These are phyloP conservation scores for Exophiala phaeomuriformis DNA, from an alignment of 2,329 filamentous ascomycete species.

Conservation along the genomic window DNA sequence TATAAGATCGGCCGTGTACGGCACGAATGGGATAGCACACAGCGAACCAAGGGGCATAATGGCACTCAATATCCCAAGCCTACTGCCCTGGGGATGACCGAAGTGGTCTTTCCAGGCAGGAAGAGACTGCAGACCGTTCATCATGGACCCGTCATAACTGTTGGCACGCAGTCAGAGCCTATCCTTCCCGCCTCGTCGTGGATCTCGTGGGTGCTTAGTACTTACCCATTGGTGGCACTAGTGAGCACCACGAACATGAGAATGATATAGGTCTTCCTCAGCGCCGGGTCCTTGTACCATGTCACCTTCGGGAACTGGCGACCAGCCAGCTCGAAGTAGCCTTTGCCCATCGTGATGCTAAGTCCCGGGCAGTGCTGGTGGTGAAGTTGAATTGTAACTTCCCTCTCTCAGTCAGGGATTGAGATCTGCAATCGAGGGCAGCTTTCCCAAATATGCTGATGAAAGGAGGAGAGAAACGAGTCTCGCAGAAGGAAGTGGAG, in stretches of 20 bases:
- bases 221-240: conserved; percentile 40
- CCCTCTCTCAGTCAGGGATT: no score
- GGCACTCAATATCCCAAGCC: conserved; percentile 23
- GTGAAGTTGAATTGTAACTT: no score
- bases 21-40: conserved; percentile 19
- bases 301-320: conserved; percentile 46
- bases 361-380: background rate
- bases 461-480: background rate
- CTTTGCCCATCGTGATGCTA: conserved; percentile 15
- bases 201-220: background rate
- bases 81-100: background rate
- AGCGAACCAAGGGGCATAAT: conserved; percentile 29
- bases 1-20: conserved; percentile 22
- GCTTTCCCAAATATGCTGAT: no score
- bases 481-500: background rate
- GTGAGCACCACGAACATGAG: conserved; percentile 51
- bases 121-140: conserved; percentile 41
- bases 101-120: conserved; percentile 31
- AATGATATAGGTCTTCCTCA: conserved; percentile 52
- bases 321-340: conserved; percentile 22
- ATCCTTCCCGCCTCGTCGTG: no score
- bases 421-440: no score
- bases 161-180: background rate
- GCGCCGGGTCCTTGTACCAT: conserved; percentile 52
- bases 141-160: background rate